These are phyloP conservation scores for Myxozyma kluyveri DNA, from an alignment of 805 yeast species.

Conservation along the genomic window DNA sequence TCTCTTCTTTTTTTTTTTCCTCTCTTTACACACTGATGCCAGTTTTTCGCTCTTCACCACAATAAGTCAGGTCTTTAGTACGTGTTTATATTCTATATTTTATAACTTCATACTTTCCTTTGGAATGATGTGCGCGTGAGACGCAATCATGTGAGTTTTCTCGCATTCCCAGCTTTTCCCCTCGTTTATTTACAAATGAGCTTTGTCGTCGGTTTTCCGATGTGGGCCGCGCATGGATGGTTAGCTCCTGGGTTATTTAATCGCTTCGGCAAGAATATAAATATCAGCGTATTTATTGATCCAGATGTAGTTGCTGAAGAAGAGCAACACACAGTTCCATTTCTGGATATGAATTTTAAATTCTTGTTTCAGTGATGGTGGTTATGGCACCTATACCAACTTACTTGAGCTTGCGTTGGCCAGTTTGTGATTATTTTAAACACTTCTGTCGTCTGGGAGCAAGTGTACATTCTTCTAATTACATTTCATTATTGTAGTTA, in stretches of 20 bases:
- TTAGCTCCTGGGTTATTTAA: no score
- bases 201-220: not conserved
- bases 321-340: conserved; percentile 28
- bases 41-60: conserved; percentile 12
- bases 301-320: conserved; percentile 3
- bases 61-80: conserved; percentile 2
- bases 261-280: no score
- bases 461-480: conserved; percentile 19
- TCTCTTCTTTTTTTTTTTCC: conserved; percentile 8
- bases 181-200: conserved; percentile 1
- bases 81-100: no score
- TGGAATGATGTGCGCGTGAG: conserved; percentile 16
- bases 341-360: conserved; percentile 9
- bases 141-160: conserved; percentile 8
- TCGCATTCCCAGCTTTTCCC: conserved; percentile 4
- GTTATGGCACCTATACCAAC: conserved; percentile 26
- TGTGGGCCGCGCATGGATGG: conserved; percentile 1
- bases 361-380: conserved; percentile 20
- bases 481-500: no score
- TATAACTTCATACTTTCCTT: conserved; percentile 1
- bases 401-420: conserved; percentile 28
- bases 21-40: conserved; percentile 14
- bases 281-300: no score
- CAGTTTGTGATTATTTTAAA: conserved; percentile 4
- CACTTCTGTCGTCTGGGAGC: conserved; percentile 25